Evolutionary conservation across 768 basidiomycete genomes (phyloP), one percentile per base, ranked within the genome.

Genomic region (Leccinum truebloodii): DNA sequence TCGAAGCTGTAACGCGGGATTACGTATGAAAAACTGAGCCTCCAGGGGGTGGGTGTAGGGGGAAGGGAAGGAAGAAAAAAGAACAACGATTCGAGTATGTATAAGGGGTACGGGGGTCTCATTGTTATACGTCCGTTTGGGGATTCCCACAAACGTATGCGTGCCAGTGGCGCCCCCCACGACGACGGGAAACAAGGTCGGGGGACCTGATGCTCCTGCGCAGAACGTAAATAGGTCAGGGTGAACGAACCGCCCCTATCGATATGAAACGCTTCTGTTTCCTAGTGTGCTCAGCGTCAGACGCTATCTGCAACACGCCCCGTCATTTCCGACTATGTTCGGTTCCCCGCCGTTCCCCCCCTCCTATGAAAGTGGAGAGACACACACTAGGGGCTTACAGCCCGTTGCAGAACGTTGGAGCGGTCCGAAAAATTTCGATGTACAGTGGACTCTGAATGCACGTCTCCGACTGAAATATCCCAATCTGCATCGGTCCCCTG

Each of bases 191-290:
- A 60, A 32, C 55, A 20, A 22, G n/a, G 28, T 28, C 26, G 8
- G 28, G 28, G 28, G 28, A 2, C 10, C 8, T n/a, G 8, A 6
- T 13, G 7, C 26, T 20, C 30, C 49, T 22, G 18, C 7, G 20
- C 8, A 9, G 18, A 57, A 63, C 63, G 56, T 63, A 63, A 66
- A 53, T 0, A 48, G 7, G 24, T 56, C 56, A 55, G 54, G 52
- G 54, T 22, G 59, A 54, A 16, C 50, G 52, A 67, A 54, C 52
- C 10, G 41, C 66, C 52, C 66, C 66, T 67, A 67, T 67, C 28
- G 10, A 48, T 41, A 53, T 53, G 64, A 50, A 26, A 39, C 34
- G 52, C 51, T 30, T 50, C 10, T 34, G 54, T 58, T 65, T 65
- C 60, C 37, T 58, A 34, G 28, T 28, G 2, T 37, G 63, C 24